Evolutionary conservation across 2,329 filamentous ascomycete genomes (phyloP), one percentile per base, ranked within the genome.

Genomic region (Uncinocarpus reesii): DNA sequence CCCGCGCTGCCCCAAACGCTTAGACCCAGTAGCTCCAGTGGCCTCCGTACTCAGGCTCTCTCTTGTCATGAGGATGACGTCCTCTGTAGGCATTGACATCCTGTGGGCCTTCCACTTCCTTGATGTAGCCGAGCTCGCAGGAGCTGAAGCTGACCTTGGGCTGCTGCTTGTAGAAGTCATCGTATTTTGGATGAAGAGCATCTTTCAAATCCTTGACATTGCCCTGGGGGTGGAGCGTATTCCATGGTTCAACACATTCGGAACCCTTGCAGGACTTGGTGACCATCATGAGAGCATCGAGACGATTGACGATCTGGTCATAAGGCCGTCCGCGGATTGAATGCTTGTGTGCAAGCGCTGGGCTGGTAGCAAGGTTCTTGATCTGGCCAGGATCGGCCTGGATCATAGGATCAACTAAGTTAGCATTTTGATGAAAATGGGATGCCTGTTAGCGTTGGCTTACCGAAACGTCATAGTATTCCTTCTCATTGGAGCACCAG

Each of bases 401-500:
- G 8, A n/a, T n/a, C n/a, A n/a, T n/a, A n/a, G n/a, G n/a, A 7
- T 6, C 16, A 36, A 11, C 13, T 6, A n/a, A n/a, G 16, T 36
- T 20, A 36, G 34, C 34, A 20, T 36, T 36, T 11, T 18, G 16
- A n/a, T 16, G 11, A 36, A 6, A n/a, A 36, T 36, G 5, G 34
- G 15, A 7, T 20, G n/a, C n/a, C n/a, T n/a, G n/a, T n/a, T n/a
- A n/a, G n/a, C n/a, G n/a, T n/a, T 18, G 34, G 18, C 65, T 52
- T 60, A 76, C 77, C 56, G 68, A 74, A 32, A 82, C 57, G 52
- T 84, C 73, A 58, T 84, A 85, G 2, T 83, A 70, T 59, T 85
- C 80, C 48, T 78, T 75, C 57, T 83, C 80, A 45, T 79, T 78
- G 11, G 66, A 81, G 57, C 82, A 85, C 80, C 81, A 85, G 0